phyloP scores from a whole-genome alignment of 352 stramenopile species.

The Pythium folliculosum region DNA sequence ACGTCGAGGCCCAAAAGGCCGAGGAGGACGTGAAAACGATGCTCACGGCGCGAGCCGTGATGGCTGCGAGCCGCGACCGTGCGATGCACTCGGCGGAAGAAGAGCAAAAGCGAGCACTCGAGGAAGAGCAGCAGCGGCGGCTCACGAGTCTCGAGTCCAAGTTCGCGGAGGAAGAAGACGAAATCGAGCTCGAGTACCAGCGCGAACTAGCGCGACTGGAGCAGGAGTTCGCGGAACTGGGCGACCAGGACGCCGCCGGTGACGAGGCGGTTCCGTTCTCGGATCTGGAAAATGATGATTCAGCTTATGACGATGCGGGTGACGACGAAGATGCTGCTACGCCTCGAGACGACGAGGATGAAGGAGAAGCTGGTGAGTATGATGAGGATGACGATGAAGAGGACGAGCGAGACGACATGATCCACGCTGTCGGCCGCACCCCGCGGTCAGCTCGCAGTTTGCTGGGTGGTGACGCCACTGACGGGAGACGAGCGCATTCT shows the following conservation, averaged over 20 bases:
- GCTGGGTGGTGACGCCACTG: not conserved
- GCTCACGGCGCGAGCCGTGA: slow-evolving; percentile 33
- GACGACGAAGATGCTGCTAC: slow-evolving; percentile 13
- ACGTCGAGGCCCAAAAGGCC: slow-evolving; percentile 48
- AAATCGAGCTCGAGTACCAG: slow-evolving; percentile 34
- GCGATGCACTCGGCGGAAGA: not conserved
- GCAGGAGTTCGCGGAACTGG: slow-evolving; percentile 23
- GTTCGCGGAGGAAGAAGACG: slow-evolving; percentile 38
- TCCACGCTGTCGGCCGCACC: not conserved
- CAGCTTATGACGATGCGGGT: slow-evolving; percentile 2
- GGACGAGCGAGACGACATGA: not conserved
- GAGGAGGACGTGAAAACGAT: slow-evolving; percentile 43
- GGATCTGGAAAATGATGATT: slow-evolving; percentile 3
- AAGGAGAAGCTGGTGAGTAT: not conserved
- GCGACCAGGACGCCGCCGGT: not conserved
- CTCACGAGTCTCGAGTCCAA: slow-evolving; percentile 51
- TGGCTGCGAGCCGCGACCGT: slow-evolving; percentile 4
- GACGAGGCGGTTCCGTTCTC: not conserved
- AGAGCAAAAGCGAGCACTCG: slow-evolving; percentile 39
- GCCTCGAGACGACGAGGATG: not conserved
- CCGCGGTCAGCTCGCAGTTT: not conserved
- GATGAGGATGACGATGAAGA: not conserved
- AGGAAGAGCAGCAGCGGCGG: slow-evolving; percentile 57
- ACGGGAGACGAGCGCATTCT: not conserved
- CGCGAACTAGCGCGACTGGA: slow-evolving; percentile 23